phyloP scores from a whole-genome alignment of 176 grass and related monocot genomes.

The Hordeum marinum region DNA sequence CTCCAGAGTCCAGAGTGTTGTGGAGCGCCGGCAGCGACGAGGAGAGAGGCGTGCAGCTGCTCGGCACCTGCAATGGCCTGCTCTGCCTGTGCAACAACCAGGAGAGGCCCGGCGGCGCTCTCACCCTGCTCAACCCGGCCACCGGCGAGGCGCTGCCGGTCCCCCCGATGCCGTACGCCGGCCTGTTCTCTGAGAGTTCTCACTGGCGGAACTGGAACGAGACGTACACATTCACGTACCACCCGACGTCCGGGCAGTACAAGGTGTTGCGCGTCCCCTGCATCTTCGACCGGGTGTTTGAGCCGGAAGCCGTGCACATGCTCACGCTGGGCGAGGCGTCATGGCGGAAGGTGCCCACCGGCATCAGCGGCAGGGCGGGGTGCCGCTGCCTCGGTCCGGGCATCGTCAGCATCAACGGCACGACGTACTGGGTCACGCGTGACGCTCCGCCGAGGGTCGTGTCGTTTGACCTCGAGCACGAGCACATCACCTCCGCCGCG shows the following conservation, averaged over 20 bases:
- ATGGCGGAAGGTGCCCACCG: not conserved
- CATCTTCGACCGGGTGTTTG: not conserved
- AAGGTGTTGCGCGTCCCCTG: not conserved
- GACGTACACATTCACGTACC: not conserved
- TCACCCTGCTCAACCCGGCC: not conserved
- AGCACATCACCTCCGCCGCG: not conserved
- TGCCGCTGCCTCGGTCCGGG: not conserved
- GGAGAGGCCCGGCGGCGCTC: not conserved
- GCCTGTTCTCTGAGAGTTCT: not conserved
- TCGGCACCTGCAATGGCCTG: not conserved
- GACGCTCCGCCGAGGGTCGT: not conserved
- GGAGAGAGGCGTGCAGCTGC: not conserved
- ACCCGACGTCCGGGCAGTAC: not conserved
- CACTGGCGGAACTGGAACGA: not conserved
- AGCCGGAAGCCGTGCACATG: not conserved
- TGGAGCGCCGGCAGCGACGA: not conserved
- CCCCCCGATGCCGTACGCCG: not conserved
- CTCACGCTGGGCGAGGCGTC: not conserved
- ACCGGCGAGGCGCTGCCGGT: not conserved
- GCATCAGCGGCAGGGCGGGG: not conserved
- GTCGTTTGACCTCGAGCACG: not conserved
- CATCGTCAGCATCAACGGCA: not conserved
- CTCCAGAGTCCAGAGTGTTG: not conserved
- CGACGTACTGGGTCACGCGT: not conserved
- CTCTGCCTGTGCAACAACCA: not conserved